Conservation (phyloP, 352 stramenopile genomes). For the Pythium chondricola region DNA sequence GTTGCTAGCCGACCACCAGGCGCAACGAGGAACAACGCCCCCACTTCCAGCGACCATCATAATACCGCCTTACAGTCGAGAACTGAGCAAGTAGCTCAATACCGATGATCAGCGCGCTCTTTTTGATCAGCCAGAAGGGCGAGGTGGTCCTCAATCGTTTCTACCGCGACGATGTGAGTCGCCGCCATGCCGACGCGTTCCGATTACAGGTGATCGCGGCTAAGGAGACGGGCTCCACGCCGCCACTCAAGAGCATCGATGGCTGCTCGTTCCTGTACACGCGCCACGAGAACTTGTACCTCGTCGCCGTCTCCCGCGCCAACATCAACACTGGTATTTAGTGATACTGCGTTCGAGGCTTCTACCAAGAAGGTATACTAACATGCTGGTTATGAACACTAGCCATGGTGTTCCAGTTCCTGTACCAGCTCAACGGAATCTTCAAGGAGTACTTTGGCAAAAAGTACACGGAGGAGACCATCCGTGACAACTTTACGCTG, state of each 20-base stretch:
- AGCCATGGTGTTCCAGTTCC: slow-evolving; percentile 94
- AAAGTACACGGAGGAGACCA: slow-evolving; percentile 96
- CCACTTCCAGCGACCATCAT: not conserved
- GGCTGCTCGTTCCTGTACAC: slow-evolving; percentile 98
- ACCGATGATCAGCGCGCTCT: slow-evolving; percentile 72
- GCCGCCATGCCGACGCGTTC: slow-evolving; percentile 62
- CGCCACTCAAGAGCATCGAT: slow-evolving; percentile 95
- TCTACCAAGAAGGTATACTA: not conserved
- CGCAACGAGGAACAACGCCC: not conserved
- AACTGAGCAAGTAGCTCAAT: not conserved
- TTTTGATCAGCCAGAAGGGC: slow-evolving; percentile 79
- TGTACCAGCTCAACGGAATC: slow-evolving; percentile 95
- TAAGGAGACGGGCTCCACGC: slow-evolving; percentile 93
- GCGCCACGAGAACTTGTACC: slow-evolving; percentile 96
- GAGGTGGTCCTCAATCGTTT: slow-evolving; percentile 80
- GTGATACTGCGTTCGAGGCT: not conserved
- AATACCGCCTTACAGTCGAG: not conserved
- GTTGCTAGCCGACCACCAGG: not conserved
- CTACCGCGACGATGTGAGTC: slow-evolving; percentile 76
- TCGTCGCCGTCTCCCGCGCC: slow-evolving; percentile 94
- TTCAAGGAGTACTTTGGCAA: slow-evolving; percentile 97
- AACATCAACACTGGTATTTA: slow-evolving; percentile 93
- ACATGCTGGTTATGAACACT: not conserved
- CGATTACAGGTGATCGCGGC: slow-evolving; percentile 90
- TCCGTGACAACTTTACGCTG: slow-evolving; percentile 98